Percentiles rank a stretch among this genome's conserved stretches.
Evolutionary conservation across 495 filamentous ascomycete genomes (phyloP).

Genomic region (Podospora bellae-mahoneyi): DNA sequence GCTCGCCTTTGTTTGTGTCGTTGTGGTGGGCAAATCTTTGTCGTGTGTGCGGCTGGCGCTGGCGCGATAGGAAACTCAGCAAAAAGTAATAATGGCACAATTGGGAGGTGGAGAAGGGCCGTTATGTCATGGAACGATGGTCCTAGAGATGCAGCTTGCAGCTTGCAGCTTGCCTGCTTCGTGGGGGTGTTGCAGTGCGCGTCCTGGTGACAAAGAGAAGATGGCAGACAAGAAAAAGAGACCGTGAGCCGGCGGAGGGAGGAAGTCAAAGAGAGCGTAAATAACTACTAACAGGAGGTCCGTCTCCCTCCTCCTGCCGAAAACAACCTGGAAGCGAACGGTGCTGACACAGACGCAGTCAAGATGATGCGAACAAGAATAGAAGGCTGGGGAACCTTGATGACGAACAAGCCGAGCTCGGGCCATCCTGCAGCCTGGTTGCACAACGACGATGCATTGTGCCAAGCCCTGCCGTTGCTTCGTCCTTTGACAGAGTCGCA

Average conservation of each 20-base stretch:
- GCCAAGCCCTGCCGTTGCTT: background rate
- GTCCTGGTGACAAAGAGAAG: background rate
- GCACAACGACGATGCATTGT: constrained; percentile 2
- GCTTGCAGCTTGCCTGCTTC: background rate
- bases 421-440: background rate
- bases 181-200: background rate
- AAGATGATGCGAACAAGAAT: constrained; percentile 24
- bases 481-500: background rate
- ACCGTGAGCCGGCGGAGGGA: background rate
- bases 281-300: background rate
- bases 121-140: background rate
- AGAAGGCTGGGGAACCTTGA: constrained; percentile 35
- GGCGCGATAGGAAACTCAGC: background rate
- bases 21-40: background rate
- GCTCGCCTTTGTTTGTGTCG: constrained; percentile 8
- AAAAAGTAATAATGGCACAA: background rate
- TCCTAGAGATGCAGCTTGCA: background rate
- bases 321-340: background rate
- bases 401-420: constrained; percentile 24
- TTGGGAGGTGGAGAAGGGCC: background rate
- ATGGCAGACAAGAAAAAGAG: background rate
- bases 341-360: constrained; percentile 28
- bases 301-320: background rate
- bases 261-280: constrained; percentile 7
- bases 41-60: background rate